Percentiles rank a stretch among this genome's conserved stretches.
These are phyloP conservation scores for Cladosporium sp. DNA, from an alignment of 2,329 filamentous ascomycete species.

Conservation along the genomic window DNA sequence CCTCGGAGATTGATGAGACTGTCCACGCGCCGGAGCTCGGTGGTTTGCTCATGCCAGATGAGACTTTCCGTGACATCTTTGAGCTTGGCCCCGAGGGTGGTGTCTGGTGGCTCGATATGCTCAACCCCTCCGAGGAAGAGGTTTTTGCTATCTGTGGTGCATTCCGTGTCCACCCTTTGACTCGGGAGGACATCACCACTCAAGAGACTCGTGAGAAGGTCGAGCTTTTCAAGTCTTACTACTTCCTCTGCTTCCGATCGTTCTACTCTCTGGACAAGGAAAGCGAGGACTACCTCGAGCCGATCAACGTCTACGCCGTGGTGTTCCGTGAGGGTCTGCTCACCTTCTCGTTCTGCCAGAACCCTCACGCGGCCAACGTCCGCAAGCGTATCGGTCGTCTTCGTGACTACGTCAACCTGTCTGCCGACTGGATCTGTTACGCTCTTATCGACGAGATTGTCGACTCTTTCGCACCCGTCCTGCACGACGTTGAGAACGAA, in stretches of 20 bases:
- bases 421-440: slow-evolving; percentile 98
- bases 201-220: slow-evolving; percentile 98
- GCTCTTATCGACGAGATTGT: slow-evolving; percentile 98
- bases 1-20: slow-evolving; percentile 88
- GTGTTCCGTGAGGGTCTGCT: slow-evolving; percentile 94
- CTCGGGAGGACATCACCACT: slow-evolving; percentile 91
- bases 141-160: slow-evolving; percentile 86
- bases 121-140: slow-evolving; percentile 86
- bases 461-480: slow-evolving; percentile 88
- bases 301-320: slow-evolving; percentile 94
- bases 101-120: slow-evolving; percentile 98
- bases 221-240: slow-evolving; percentile 95
- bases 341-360: slow-evolving; percentile 90
- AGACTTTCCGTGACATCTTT: slow-evolving; percentile 87
- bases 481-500: slow-evolving; percentile 81
- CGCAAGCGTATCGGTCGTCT: slow-evolving; percentile 88
- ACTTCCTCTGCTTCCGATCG: slow-evolving; percentile 95
- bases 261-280: slow-evolving; percentile 82
- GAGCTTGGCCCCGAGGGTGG: slow-evolving; percentile 69
- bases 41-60: slow-evolving; percentile 83
- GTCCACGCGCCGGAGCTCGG: slow-evolving; percentile 89
- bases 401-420: slow-evolving; percentile 91
- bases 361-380: slow-evolving; percentile 84
- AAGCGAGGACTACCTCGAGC: slow-evolving; percentile 82
- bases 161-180: slow-evolving; percentile 93